Conservation (phyloP, 2,329 filamentous ascomycete genomes). For the Calonectria pteridis region DNA sequence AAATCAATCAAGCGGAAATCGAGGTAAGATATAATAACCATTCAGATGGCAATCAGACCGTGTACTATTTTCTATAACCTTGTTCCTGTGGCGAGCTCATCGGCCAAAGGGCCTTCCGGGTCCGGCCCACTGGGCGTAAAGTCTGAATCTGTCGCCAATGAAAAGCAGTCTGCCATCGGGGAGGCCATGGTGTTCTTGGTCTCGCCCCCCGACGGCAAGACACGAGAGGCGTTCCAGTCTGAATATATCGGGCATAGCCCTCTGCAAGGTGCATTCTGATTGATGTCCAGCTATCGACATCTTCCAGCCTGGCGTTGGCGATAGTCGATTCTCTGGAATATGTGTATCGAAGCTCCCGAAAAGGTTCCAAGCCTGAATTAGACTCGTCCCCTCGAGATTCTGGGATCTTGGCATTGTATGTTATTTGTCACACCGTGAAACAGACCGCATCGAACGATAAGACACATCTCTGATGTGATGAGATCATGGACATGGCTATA, state of each 20-base stretch:
- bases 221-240: slow-evolving; percentile 26
- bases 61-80: slow-evolving; percentile 7
- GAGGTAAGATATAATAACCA: slow-evolving; percentile 33
- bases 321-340: neutral
- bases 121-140: slow-evolving; percentile 30
- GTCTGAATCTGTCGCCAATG: slow-evolving; percentile 27
- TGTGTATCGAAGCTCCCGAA: neutral
- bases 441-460: neutral
- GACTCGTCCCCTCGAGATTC: neutral
- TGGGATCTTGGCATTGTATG: neutral
- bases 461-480: neutral
- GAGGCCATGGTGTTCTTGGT: slow-evolving; percentile 24
- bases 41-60: neutral
- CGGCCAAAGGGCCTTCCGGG: slow-evolving; percentile 14
- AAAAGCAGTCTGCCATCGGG: slow-evolving; percentile 16
- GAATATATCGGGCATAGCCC: slow-evolving; percentile 27
- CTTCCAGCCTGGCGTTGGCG: neutral
- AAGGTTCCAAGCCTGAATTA: neutral
- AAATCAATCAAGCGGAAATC: neutral
- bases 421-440: neutral
- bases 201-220: neutral
- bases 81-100: slow-evolving; percentile 14
- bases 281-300: slow-evolving; percentile 19
- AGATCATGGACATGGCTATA: no score
- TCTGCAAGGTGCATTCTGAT: slow-evolving; percentile 10